Conservation (phyloP, 108 stramenopile genomes). For the Nitzschia putrida region DNA sequence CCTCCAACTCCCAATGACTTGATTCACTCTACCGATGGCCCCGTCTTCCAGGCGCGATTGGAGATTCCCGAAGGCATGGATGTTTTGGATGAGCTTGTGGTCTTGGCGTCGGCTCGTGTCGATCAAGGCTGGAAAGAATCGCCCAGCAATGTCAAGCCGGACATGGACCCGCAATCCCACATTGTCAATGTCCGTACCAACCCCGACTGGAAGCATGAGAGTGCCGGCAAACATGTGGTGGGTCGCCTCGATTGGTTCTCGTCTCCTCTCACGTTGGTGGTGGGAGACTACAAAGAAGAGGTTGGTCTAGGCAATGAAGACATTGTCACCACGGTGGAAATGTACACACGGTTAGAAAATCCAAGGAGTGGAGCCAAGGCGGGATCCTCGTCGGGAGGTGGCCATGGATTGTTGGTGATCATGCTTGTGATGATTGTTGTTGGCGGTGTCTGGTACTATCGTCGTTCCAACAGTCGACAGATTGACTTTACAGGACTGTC, state of each 20-base stretch:
- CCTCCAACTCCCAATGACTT: constrained; percentile 21
- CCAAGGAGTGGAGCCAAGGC: too few relatives aligned
- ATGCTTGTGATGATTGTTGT: constrained; percentile 1
- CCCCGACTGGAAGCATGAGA: constrained; percentile 68
- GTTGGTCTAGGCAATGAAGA: constrained; percentile 8
- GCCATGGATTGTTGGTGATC: background rate
- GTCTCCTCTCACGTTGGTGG: constrained; percentile 59
- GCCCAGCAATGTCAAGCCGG: constrained; percentile 26
- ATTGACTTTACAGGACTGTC: background rate
- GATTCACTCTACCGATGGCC: constrained; percentile 30
- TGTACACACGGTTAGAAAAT: constrained; percentile 27
- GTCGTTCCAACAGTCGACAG: background rate
- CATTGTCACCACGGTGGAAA: constrained; percentile 32
- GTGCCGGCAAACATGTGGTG: constrained; percentile 60
- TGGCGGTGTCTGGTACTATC: constrained; percentile 14
- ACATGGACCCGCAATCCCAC: constrained; percentile 76
- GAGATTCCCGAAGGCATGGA: constrained; percentile 45
- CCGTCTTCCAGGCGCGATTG: constrained; percentile 56
- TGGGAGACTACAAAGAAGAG: constrained; percentile 48
- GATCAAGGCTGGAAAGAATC: constrained; percentile 65
- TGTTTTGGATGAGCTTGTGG: constrained; percentile 52
- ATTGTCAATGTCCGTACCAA: constrained; percentile 91
- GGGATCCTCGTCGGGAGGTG: background rate
- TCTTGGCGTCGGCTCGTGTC: constrained; percentile 61
- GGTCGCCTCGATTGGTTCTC: constrained; percentile 87